Percentiles rank a stretch among this genome's conserved stretches.
Conservation (phyloP, 306 rosid genomes). For the Malus sieversii region DNA sequence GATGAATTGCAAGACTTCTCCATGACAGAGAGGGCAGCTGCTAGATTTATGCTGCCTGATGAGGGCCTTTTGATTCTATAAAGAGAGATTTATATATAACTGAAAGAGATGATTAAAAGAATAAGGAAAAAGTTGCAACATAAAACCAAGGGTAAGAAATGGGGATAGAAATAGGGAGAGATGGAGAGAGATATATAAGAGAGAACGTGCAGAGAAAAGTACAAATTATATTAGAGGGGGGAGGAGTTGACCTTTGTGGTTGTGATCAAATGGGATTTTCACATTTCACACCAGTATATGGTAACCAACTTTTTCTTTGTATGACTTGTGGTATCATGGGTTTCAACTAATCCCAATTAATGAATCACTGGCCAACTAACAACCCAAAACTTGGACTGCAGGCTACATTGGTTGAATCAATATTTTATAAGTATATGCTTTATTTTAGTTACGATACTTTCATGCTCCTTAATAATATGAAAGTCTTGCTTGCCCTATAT, state of each 20-base stretch:
- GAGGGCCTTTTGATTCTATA: background rate
- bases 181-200: conserved; percentile 9
- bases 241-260: conserved; percentile 56
- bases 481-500: background rate
- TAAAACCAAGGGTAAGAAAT: conserved; percentile 17
- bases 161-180: background rate
- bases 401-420: background rate
- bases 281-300: background rate
- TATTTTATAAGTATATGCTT: too few relatives aligned
- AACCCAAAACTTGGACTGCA: background rate
- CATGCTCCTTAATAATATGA: too few relatives aligned
- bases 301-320: conserved; percentile 11
- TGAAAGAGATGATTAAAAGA: conserved; percentile 27
- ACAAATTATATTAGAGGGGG: background rate
- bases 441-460: too few relatives aligned
- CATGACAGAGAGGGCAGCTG: conserved; percentile 15
- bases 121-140: conserved; percentile 35
- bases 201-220: conserved; percentile 31
- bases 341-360: background rate
- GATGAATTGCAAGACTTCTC: conserved; percentile 52
- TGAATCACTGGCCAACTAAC: background rate
- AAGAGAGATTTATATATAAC: conserved; percentile 29
- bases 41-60: background rate
- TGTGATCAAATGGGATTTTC: conserved; percentile 24
- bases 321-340: background rate